Evolutionary conservation across 1,284 basidiomycete genomes (phyloP).

Genomic region (Retiboletus fuscus): DNA sequence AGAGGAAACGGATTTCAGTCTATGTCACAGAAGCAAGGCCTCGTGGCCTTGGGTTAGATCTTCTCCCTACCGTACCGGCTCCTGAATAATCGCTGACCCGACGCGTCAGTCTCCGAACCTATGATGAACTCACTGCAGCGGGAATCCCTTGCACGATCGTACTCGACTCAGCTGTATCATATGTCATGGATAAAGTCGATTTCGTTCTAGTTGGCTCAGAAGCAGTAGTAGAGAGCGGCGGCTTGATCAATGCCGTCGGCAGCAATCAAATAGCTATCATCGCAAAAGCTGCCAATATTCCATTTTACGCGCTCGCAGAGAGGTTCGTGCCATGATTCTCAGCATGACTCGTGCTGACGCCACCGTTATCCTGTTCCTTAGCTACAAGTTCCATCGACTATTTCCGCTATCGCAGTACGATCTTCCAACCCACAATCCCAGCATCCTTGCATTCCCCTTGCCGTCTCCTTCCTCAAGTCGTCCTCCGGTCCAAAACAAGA

Average conservation of each 20-base stretch:
- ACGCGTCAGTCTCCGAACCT: constrained; percentile 83
- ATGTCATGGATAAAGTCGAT: constrained; percentile 96
- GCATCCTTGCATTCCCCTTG: constrained; percentile 73
- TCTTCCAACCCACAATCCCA: constrained; percentile 85
- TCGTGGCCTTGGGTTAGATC: constrained; percentile 78
- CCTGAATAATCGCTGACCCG: constrained; percentile 23
- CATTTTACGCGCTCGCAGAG: constrained; percentile 97
- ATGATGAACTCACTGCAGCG: constrained; percentile 82
- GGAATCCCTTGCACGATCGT: constrained; percentile 96
- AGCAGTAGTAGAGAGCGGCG: constrained; percentile 95
- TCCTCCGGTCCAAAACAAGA: constrained; percentile 33
- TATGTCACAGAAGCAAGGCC: constrained; percentile 97
- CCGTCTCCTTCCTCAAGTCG: constrained; percentile 46
- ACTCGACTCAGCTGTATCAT: constrained; percentile 95
- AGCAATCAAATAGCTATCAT: constrained; percentile 97
- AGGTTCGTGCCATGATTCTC: constrained; percentile 63
- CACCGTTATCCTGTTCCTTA: constrained; percentile 40
- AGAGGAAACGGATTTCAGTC: constrained; percentile 93
- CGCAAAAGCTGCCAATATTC: constrained; percentile 93
- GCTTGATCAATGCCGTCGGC: constrained; percentile 89
- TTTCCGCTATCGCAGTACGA: constrained; percentile 98
- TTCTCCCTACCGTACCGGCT: constrained; percentile 31
- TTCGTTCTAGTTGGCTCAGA: constrained; percentile 97
- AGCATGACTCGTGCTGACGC: constrained; percentile 41
- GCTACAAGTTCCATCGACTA: constrained; percentile 97